These are phyloP conservation scores for Actinomortierella wolfii DNA, from an alignment of 371 early-diverging fungal genomes.

Conservation along the genomic window DNA sequence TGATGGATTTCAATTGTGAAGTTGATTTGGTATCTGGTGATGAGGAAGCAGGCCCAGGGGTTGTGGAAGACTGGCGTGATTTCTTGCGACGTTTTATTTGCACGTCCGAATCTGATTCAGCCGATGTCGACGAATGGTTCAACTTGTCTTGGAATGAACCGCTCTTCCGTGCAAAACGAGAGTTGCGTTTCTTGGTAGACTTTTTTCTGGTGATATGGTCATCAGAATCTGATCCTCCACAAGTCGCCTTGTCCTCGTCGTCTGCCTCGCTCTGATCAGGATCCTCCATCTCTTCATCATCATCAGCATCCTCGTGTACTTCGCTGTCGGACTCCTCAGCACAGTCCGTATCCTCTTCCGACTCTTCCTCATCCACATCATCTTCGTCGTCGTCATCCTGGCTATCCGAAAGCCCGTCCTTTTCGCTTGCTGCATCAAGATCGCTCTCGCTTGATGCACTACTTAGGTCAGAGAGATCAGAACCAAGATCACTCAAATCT, in stretches of 20 bases:
- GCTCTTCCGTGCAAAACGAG: background rate
- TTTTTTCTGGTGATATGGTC: background rate
- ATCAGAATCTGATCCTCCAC: background rate
- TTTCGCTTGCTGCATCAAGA: conserved; percentile 6
- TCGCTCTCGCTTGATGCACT: conserved; percentile 32
- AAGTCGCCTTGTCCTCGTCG: background rate
- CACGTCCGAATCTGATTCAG: conserved; percentile 2
- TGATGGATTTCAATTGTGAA: background rate
- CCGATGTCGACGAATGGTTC: conserved; percentile 1
- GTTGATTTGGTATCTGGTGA: background rate
- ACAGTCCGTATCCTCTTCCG: background rate
- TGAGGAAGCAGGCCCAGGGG: background rate
- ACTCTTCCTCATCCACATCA: conserved; percentile 2
- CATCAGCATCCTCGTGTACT: background rate
- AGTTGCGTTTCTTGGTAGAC: background rate
- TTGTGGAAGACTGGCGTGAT: background rate
- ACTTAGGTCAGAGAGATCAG: conserved; percentile 38
- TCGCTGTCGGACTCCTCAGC: background rate
- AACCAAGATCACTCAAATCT: conserved; percentile 34
- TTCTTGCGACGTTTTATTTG: background rate
- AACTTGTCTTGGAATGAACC: background rate
- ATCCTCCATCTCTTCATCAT: conserved; percentile 3
- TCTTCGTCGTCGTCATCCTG: conserved; percentile 12
- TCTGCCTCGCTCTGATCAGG: conserved; percentile 2
- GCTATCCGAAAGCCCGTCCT: conserved; percentile 6